Conservation (phyloP, 148 eudicot genomes). For the Arctostaphylos glauca region DNA sequence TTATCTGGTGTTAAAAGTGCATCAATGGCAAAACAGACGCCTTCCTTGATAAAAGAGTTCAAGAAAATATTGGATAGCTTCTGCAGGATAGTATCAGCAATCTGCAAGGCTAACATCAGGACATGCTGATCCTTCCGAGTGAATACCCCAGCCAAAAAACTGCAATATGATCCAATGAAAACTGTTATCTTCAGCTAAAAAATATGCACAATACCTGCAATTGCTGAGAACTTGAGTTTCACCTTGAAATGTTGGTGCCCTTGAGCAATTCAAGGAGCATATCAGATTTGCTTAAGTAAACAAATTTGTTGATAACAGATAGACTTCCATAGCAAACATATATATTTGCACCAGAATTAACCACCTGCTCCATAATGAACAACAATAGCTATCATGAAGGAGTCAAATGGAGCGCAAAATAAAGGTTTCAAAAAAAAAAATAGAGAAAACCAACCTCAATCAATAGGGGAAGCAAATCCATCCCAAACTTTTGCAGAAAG, state of each 20-base stretch:
- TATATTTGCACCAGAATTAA: constrained; percentile 72
- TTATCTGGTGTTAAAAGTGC: constrained; percentile 55
- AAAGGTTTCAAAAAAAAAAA: not conserved
- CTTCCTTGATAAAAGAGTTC: constrained; percentile 76
- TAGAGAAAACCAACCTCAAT: constrained; percentile 51
- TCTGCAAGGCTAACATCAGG: constrained; percentile 63
- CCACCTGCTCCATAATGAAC: constrained; percentile 52
- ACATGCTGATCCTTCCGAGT: constrained; percentile 76
- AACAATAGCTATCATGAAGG: constrained; percentile 14
- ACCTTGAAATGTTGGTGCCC: constrained; percentile 76
- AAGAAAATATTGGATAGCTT: constrained; percentile 64
- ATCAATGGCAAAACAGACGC: constrained; percentile 76
- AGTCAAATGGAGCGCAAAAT: not conserved
- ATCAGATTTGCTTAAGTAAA: constrained; percentile 64
- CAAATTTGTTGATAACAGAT: constrained; percentile 65
- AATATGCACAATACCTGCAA: not conserved
- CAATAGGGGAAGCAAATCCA: constrained; percentile 61
- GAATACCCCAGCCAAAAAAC: constrained; percentile 89
- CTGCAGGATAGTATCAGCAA: constrained; percentile 65
- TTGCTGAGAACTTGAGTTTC: constrained; percentile 16
- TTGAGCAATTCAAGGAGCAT: constrained; percentile 60
- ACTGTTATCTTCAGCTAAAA: constrained; percentile 1
- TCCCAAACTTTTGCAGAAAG: constrained; percentile 65
- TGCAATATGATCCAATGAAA: constrained; percentile 34
- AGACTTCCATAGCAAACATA: constrained; percentile 78